These are phyloP conservation scores for Usnea hakonensis DNA, from an alignment of 495 filamentous ascomycete species.

Conservation along the genomic window DNA sequence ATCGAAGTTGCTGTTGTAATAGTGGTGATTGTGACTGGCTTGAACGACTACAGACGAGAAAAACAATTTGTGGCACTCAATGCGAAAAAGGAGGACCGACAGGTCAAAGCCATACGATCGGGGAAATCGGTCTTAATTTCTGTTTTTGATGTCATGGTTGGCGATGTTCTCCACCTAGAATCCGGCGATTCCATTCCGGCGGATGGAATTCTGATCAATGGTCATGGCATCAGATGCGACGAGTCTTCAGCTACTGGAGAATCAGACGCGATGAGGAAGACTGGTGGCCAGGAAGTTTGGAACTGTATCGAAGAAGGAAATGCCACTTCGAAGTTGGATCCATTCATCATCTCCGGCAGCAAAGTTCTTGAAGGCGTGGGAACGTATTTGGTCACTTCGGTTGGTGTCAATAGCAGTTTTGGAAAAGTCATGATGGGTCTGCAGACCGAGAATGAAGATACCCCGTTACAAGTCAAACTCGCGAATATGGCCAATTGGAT, in stretches of 20 bases:
- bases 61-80: conserved; percentile 73
- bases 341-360: conserved; percentile 55
- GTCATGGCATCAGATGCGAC: conserved; percentile 59
- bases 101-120: conserved; percentile 69
- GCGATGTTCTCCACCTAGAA: conserved; percentile 65
- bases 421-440: conserved; percentile 58
- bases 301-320: conserved; percentile 47
- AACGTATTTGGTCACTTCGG: conserved; percentile 56
- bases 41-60: conserved; percentile 76
- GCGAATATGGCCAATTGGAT: conserved; percentile 59
- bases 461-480: conserved; percentile 57
- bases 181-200: conserved; percentile 63
- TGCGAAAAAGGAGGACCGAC: conserved; percentile 66
- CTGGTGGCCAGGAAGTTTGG: conserved; percentile 49
- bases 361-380: conserved; percentile 61
- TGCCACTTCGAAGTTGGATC: conserved; percentile 52
- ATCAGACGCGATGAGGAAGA: conserved; percentile 62
- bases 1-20: conserved; percentile 71
- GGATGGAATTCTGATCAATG: conserved; percentile 55
- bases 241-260: conserved; percentile 64
- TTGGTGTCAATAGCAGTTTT: conserved; percentile 55
- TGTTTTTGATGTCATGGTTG: conserved; percentile 62
- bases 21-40: conserved; percentile 64
- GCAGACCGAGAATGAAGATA: conserved; percentile 53
- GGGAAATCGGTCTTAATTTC: conserved; percentile 66